Evolutionary conservation across 805 yeast genomes (phyloP).

Genomic region (Spathaspora girioi): DNA sequence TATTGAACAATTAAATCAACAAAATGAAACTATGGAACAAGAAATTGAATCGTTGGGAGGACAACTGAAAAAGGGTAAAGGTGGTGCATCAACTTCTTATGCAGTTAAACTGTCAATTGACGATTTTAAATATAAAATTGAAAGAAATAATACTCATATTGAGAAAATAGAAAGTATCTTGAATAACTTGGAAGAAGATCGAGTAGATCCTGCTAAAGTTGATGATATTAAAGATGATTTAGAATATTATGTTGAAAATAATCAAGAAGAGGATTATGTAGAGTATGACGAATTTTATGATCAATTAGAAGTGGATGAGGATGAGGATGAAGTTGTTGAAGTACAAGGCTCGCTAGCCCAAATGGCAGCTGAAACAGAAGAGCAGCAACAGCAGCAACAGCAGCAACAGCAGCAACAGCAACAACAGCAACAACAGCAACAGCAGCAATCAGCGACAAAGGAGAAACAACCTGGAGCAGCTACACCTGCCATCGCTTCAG

Average conservation of each 20-base stretch:
- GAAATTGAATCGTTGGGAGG: slow-evolving; percentile 41
- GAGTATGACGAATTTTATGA: slow-evolving; percentile 94
- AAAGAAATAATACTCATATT: slow-evolving; percentile 77
- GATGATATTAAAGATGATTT: slow-evolving; percentile 83
- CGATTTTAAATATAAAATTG: slow-evolving; percentile 59
- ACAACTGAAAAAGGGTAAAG: slow-evolving; percentile 46
- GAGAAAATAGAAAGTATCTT: slow-evolving; percentile 74
- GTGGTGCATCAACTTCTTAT: slow-evolving; percentile 37
- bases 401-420: slow-evolving; percentile 9
- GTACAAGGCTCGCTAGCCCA: slow-evolving; percentile 17
- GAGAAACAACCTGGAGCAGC: background rate
- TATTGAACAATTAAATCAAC: slow-evolving; percentile 78
- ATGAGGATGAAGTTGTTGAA: slow-evolving; percentile 20
- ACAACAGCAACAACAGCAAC: slow-evolving; percentile 10
- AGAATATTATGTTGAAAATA: slow-evolving; percentile 88
- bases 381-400: slow-evolving; percentile 9
- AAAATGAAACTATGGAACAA: slow-evolving; percentile 74
- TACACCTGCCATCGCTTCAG: slow-evolving; percentile 10
- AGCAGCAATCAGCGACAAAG: background rate
- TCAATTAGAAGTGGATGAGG: slow-evolving; percentile 67
- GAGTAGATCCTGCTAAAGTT: slow-evolving; percentile 71
- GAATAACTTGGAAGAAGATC: slow-evolving; percentile 74
- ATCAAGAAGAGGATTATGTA: slow-evolving; percentile 87
- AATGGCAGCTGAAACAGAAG: slow-evolving; percentile 16
- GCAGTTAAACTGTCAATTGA: slow-evolving; percentile 50